Conservation (phyloP, 2,329 filamentous ascomycete species). For the Penicillium brevicompactum region DNA sequence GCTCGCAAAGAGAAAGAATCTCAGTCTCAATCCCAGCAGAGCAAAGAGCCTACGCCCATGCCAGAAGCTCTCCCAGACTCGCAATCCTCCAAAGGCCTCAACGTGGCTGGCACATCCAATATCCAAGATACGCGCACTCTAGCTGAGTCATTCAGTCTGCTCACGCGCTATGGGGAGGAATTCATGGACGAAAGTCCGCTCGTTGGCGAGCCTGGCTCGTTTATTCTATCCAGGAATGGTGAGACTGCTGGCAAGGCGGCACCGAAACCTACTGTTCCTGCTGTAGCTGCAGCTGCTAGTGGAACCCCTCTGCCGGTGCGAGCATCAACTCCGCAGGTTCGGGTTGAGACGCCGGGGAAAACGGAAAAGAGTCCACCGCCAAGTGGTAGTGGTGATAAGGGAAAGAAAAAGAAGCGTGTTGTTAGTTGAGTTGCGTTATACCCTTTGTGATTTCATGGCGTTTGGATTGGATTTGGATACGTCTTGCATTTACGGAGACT, state of each 20-base stretch:
- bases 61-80: constrained; percentile 35
- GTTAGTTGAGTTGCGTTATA: constrained; percentile 29
- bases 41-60: constrained; percentile 53
- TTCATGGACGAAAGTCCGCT: constrained; percentile 67
- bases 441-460: constrained; percentile 13
- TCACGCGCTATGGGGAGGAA: constrained; percentile 59
- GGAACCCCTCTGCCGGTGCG: constrained; percentile 17
- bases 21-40: constrained; percentile 41
- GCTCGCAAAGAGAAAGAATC: constrained; percentile 40
- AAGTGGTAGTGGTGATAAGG: constrained; percentile 39
- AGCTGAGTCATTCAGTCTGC: constrained; percentile 53
- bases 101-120: constrained; percentile 25
- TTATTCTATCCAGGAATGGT: constrained; percentile 54
- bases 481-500: neutral
- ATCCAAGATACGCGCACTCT: constrained; percentile 45
- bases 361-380: constrained; percentile 35
- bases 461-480: constrained; percentile 2
- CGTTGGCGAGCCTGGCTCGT: constrained; percentile 64
- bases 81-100: constrained; percentile 24
- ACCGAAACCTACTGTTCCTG: constrained; percentile 9
- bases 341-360: constrained; percentile 35
- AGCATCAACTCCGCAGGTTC: constrained; percentile 36
- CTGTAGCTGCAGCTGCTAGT: neutral
- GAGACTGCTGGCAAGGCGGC: constrained; percentile 22
- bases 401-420: constrained; percentile 40